Evolutionary conservation across 2,329 filamentous ascomycete species (phyloP).

Genomic region (Dendrostoma leiphaemia): DNA sequence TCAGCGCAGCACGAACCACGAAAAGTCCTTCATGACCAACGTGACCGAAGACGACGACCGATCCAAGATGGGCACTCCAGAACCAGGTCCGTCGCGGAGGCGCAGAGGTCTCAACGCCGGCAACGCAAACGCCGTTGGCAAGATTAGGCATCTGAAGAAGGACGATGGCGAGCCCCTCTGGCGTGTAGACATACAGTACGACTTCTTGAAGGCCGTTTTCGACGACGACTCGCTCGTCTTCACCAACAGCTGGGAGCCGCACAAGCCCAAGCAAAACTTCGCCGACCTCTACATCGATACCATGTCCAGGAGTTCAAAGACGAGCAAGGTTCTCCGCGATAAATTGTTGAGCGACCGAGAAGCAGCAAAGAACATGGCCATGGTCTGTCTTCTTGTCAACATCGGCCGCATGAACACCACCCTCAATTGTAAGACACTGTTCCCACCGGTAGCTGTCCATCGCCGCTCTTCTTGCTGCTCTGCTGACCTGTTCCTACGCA

Average conservation of each 20-base stretch:
- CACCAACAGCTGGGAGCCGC: conserved; percentile 81
- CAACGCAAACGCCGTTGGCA: conserved; percentile 46
- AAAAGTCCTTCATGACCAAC: conserved; percentile 48
- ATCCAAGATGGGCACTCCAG: conserved; percentile 39
- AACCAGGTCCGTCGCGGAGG: conserved; percentile 31
- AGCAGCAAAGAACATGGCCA: conserved; percentile 96
- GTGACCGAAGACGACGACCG: conserved; percentile 48
- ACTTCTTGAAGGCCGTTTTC: conserved; percentile 79
- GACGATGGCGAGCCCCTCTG: conserved; percentile 85
- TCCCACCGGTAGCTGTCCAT: neutral
- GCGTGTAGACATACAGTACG: conserved; percentile 85
- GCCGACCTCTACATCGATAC: conserved; percentile 97
- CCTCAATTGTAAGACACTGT: conserved; percentile 74
- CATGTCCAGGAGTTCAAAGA: conserved; percentile 98
- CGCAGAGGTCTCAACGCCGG: conserved; percentile 28
- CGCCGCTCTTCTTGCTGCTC: neutral
- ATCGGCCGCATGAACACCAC: conserved; percentile 99
- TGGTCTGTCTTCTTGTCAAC: conserved; percentile 97
- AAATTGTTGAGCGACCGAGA: conserved; percentile 90
- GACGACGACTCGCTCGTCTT: conserved; percentile 75
- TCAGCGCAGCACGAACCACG: conserved; percentile 25
- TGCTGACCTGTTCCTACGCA: conserved; percentile 38
- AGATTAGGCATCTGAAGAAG: conserved; percentile 84
- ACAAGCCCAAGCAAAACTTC: conserved; percentile 69
- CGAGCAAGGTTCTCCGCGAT: conserved; percentile 96